A percentile compares a stretch with the other conserved stretches of the same genome.
Conservation (phyloP, 2,329 filamentous ascomycete genomes). For the Emmonsia crescens region DNA sequence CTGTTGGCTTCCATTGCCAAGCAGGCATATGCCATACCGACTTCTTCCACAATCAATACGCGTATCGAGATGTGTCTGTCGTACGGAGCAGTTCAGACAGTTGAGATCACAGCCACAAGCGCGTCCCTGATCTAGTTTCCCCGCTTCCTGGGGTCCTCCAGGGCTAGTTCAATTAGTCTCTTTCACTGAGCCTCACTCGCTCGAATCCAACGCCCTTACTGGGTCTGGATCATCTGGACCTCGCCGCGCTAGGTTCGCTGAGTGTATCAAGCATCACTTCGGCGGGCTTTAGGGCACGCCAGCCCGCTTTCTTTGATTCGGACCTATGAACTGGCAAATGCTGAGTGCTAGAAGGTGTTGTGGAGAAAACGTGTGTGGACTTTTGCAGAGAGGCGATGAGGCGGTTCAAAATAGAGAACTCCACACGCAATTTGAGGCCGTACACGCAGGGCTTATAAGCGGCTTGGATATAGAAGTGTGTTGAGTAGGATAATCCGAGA, state of each 20-base stretch:
- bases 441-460: conserved; percentile 23
- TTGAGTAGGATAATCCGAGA: conserved; percentile 26
- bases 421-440: conserved; percentile 36
- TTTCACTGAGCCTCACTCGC: neutral
- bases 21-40: neutral
- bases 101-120: neutral
- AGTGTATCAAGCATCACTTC: neutral
- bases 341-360: neutral
- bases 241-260: neutral
- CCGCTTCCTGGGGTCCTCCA: too few relatives aligned
- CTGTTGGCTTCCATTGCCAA: neutral
- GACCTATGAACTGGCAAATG: neutral
- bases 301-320: neutral
- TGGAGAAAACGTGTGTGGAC: neutral
- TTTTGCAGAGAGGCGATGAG: conserved; percentile 11
- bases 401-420: conserved; percentile 42
- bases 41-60: neutral
- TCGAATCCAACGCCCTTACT: too few relatives aligned
- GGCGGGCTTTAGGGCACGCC: neutral
- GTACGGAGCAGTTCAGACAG: neutral
- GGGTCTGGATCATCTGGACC: neutral
- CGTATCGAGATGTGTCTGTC: neutral
- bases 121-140: too few relatives aligned
- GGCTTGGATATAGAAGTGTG: conserved; percentile 25
- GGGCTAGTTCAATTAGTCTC: neutral